A percentile compares a stretch with the other conserved stretches of the same genome.
phyloP scores from a whole-genome alignment of 2,329 filamentous ascomycete species.

The Colletotrichum musicola region DNA sequence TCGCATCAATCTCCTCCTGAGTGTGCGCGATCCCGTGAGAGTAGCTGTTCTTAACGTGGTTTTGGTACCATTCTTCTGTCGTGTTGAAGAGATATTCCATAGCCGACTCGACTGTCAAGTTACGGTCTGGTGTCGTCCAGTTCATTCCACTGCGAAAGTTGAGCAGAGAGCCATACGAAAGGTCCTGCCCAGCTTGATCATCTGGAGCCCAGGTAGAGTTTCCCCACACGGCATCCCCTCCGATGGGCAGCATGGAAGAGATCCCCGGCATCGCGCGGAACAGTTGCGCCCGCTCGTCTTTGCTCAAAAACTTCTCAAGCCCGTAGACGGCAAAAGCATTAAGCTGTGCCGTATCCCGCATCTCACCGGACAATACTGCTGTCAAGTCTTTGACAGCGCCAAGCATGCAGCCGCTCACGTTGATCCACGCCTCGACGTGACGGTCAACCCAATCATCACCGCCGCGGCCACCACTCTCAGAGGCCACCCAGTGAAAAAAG shows the following conservation, averaged over 20 bases:
- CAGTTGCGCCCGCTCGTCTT: conserved; percentile 90
- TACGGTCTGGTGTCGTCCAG: conserved; percentile 73
- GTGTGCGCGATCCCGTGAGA: conserved; percentile 91
- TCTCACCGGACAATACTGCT: conserved; percentile 93
- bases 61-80: conserved; percentile 86
- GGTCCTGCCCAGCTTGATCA: conserved; percentile 78
- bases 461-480: conserved; percentile 80
- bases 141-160: conserved; percentile 81
- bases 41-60: conserved; percentile 80
- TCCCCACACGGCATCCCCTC: conserved; percentile 95
- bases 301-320: conserved; percentile 93
- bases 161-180: conserved; percentile 83
- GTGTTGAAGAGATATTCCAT: conserved; percentile 82
- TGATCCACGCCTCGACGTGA: conserved; percentile 95
- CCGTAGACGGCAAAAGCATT: conserved; percentile 98
- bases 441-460: conserved; percentile 91
- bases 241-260: conserved; percentile 95
- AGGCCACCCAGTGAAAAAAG: conserved; percentile 82
- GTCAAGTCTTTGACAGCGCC: conserved; percentile 92
- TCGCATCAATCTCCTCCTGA: conserved; percentile 81
- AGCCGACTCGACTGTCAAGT: conserved; percentile 85
- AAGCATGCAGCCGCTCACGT: conserved; percentile 97
- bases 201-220: conserved; percentile 90
- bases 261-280: conserved; percentile 98
- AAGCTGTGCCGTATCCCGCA: conserved; percentile 97